A percentile compares a stretch with the other conserved stretches of the same genome.
These are phyloP conservation scores for Aeschynomene evenia DNA, from an alignment of 306 rosid genomes.

Conservation along the genomic window DNA sequence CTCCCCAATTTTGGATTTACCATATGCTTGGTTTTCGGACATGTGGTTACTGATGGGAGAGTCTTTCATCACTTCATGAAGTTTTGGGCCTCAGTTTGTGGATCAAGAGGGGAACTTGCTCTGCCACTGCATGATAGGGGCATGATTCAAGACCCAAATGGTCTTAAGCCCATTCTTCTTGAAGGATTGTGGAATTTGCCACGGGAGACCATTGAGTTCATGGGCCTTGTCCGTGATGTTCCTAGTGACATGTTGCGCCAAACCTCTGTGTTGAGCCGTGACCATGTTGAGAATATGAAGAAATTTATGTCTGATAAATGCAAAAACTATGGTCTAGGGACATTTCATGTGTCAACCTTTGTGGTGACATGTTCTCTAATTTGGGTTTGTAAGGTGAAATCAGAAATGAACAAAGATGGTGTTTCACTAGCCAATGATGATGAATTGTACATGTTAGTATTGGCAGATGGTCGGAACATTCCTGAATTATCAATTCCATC, in stretches of 20 bases:
- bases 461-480: slow-evolving; percentile 37
- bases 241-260: not conserved
- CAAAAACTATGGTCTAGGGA: not conserved
- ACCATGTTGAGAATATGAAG: slow-evolving; percentile 10
- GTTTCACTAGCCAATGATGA: not conserved
- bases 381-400: slow-evolving; percentile 23
- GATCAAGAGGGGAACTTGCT: not conserved
- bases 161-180: not conserved
- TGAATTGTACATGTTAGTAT: slow-evolving; percentile 1
- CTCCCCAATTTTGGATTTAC: not conserved
- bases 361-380: slow-evolving; percentile 8
- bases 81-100: too few species aligned
- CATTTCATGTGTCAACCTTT: slow-evolving; percentile 10
- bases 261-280: not conserved
- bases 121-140: slow-evolving; percentile 8
- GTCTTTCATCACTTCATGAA: too few species aligned
- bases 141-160: not conserved
- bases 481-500: slow-evolving; percentile 23
- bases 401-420: not conserved
- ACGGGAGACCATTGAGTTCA: not conserved
- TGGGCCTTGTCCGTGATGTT: not conserved
- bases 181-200: not conserved
- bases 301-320: not conserved
- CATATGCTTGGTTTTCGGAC: too few species aligned
- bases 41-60: too few species aligned